A percentile compares a stretch with the other conserved stretches of the same genome.
Evolutionary conservation across 1,284 basidiomycete species (phyloP).

Genomic region (Ceratorhiza oryzae-sativae): DNA sequence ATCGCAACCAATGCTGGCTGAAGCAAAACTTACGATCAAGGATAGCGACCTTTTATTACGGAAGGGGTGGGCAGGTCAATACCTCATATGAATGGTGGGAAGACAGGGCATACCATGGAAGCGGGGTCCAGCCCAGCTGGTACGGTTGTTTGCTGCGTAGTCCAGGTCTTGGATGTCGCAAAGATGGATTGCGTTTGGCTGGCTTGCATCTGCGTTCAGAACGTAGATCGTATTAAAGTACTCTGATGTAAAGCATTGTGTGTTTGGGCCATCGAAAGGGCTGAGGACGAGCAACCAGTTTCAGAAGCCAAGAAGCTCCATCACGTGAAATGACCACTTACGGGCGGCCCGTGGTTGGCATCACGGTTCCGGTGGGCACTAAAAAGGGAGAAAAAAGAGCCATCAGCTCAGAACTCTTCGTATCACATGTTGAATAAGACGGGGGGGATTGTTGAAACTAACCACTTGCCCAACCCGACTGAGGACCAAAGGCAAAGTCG

Average conservation of each 20-base stretch:
- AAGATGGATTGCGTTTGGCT: slow-evolving; percentile 69
- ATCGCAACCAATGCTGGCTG: too few species aligned
- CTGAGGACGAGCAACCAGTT: slow-evolving; percentile 51
- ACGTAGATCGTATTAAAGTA: slow-evolving; percentile 82
- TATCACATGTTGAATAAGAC: slow-evolving; percentile 2
- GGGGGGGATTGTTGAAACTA: slow-evolving; percentile 43
- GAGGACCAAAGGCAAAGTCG: slow-evolving; percentile 73
- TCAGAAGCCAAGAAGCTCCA: slow-evolving; percentile 2
- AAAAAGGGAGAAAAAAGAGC: slow-evolving; percentile 12
- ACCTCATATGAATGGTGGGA: too few species aligned
- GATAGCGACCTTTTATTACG: slow-evolving; percentile 57
- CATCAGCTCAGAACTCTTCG: slow-evolving; percentile 31
- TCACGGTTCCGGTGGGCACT: slow-evolving; percentile 64
- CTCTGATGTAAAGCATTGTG: slow-evolving; percentile 64
- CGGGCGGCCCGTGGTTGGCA: slow-evolving; percentile 72
- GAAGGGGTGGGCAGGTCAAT: background rate
- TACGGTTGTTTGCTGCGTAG: slow-evolving; percentile 59
- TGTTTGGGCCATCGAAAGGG: slow-evolving; percentile 69
- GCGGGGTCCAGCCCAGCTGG: slow-evolving; percentile 61
- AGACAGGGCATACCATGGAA: slow-evolving; percentile 50
- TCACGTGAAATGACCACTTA: slow-evolving; percentile 53
- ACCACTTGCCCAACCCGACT: slow-evolving; percentile 70
- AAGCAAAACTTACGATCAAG: slow-evolving; percentile 62
- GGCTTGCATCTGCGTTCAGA: slow-evolving; percentile 72
- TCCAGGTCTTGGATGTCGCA: slow-evolving; percentile 72